phyloP scores from a whole-genome alignment of 768 basidiomycete genomes.

The Rhodotorula diobovata region DNA sequence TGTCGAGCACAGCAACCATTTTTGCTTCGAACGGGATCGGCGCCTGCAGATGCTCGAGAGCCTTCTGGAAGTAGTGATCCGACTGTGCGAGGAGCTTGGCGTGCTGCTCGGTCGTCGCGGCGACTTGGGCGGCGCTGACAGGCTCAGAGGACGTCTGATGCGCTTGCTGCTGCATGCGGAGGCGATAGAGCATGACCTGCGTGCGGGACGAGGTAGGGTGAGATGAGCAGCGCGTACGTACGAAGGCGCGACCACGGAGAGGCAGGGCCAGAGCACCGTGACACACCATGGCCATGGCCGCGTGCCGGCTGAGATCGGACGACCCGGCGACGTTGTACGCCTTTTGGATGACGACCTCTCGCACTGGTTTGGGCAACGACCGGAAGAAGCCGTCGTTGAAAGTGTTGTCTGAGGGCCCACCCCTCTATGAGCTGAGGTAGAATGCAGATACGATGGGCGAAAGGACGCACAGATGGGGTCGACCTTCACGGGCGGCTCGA shows the following conservation, averaged over 20 bases:
- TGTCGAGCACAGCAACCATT: conserved; percentile 22
- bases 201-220: no score
- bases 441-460: no score
- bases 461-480: not conserved
- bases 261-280: not conserved
- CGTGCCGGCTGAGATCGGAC: conserved; percentile 18
- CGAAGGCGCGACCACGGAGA: not conserved
- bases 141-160: not conserved
- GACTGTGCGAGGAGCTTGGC: conserved; percentile 23
- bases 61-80: conserved; percentile 28
- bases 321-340: conserved; percentile 24
- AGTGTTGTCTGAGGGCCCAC: conserved; percentile 12
- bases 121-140: not conserved
- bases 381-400: conserved; percentile 36
- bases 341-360: conserved; percentile 23
- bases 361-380: conserved; percentile 29
- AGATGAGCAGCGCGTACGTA: no score
- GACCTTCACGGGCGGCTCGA: not conserved
- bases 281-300: conserved; percentile 30
- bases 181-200: conserved; percentile 31
- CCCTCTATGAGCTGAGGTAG: not conserved
- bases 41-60: conserved; percentile 26
- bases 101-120: conserved; percentile 8
- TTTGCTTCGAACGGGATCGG: conserved; percentile 36
- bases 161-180: conserved; percentile 13